Evolutionary conservation across 2,329 filamentous ascomycete genomes (phyloP), one percentile per base, ranked within the genome.

Genomic region (Arthrobotrys sphaeroides): DNA sequence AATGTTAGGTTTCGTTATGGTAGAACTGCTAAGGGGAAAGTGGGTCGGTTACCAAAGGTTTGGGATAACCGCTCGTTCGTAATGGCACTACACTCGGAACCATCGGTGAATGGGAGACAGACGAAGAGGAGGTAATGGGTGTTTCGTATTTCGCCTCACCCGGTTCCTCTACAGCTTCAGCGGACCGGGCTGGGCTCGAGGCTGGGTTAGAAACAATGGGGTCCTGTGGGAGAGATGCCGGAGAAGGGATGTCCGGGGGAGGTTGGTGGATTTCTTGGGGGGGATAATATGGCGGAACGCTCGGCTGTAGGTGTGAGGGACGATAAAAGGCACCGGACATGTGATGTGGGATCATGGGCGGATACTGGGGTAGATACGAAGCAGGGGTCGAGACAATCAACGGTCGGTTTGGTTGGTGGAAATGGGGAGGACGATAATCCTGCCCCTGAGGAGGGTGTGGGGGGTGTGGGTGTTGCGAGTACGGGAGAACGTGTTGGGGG

Each of bases 221-320:
- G n/a, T 68, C 70, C 5, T 22, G 70, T 5, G 53, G 69, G 5
- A 74, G 62, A 12, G 70, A 74, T n/a, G 70, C 62, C 10, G 70
- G 70, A 5, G 70, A 74, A 7, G 70, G 70, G 16, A 68, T 74
- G 31, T 74, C 70, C 16, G 38, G 45, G 2, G 70, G 70, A 31
- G 62, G 55, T 9, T 62, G 62, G 18, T 31, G 62, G 3, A 55
- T 42, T 64, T 68, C 55, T 28, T 64, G 53, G 0, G 70, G 5
- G 13, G 70, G 64, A 33, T 74, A 74, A 43, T 68, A 74, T 12
- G 70, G 69, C 12, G 33, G 70, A n/a, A 68, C 43, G 12, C 24
- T 36, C 7, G 55, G 53, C 9, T 68, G 70, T 36, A 85, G 79
- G 88, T 88, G 90, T 7, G 88, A 88, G 7, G 90, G 82, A 87